phyloP scores from a whole-genome alignment of 1,284 basidiomycete species.

The Heterobasidion irregulare region DNA sequence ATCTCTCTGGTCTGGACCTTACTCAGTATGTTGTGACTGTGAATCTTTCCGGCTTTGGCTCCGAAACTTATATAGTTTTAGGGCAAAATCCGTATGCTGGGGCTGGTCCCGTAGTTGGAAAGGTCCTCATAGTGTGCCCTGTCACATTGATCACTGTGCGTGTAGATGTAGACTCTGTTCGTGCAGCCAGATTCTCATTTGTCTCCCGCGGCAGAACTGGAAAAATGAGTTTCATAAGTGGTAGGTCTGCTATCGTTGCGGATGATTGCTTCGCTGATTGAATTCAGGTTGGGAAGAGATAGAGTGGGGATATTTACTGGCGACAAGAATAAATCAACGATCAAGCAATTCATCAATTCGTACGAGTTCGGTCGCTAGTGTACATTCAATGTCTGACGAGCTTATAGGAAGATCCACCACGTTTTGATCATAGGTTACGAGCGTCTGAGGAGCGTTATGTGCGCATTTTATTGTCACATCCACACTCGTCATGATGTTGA shows the following conservation, averaged over 20 bases:
- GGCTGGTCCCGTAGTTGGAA: conserved; percentile 54
- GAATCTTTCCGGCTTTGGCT: conserved; percentile 3
- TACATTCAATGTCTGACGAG: neutral
- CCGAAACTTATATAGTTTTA: conserved; percentile 20
- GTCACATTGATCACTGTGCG: conserved; percentile 82
- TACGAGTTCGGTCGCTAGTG: conserved; percentile 22
- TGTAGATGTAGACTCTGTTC: conserved; percentile 2
- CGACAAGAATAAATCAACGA: conserved; percentile 66
- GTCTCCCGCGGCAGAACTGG: conserved; percentile 68
- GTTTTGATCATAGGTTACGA: conserved; percentile 97
- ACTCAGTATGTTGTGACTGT: conserved; percentile 49
- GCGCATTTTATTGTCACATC: conserved; percentile 12
- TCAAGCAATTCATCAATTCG: conserved; percentile 74
- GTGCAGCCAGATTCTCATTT: conserved; percentile 4
- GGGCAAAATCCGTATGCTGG: conserved; percentile 80
- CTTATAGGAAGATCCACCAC: conserved; percentile 60
- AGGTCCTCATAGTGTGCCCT: conserved; percentile 90
- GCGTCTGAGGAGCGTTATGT: conserved; percentile 78
- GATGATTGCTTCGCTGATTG: neutral
- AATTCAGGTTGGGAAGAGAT: conserved; percentile 65
- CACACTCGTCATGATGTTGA: neutral
- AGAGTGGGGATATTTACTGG: conserved; percentile 75
- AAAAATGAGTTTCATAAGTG: conserved; percentile 94
- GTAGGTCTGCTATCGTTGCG: conserved; percentile 27
- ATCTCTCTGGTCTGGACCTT: conserved; percentile 86